Base-by-base conservation (phyloP, 148 eudicot genomes). In the Drosera capensis region DNA sequence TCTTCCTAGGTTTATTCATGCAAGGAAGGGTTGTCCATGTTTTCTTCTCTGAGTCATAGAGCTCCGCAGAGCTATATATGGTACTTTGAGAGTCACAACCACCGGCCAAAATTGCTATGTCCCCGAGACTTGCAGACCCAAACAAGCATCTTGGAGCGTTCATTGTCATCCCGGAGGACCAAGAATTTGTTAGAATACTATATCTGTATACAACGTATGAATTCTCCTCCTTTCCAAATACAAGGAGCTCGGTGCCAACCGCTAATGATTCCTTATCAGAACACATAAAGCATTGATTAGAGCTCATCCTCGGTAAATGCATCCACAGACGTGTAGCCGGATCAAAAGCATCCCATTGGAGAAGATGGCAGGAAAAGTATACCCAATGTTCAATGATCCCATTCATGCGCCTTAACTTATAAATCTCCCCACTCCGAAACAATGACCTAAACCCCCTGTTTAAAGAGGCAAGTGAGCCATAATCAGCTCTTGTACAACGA, bases 241-340 rank as follows among this genome's bases (percentile, higher is more conserved):
- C 82, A 6, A 85, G 80, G 6, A 85, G 60, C 25, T 80, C 70
- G 21, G 86, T 72, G 36, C 95, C 92, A 11, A 80, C 95, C 55
- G 78, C 75, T 26, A 85, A 39, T 0, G 95, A 69, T 50, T 84
- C 95, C 49, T 72, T 85, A 45, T 80, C 95, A 2, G 70, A 60
- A 2, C 22, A 25, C 7, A 15, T 15, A 48, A 84, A 84, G 42
- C 70, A 59, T 24, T 43, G 38, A 13, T 53, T 53, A 23, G 14
- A 28, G n/a, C 2, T 14, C 57, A 53, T 53, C 48, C 48, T 53
- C 14, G 57, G 57, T 14, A 53, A 44, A 31, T 43, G 25, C 57
- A 53, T 53, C 57, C 57, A 53, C 5, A 47, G 47, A 19, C 47
- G 23, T 8, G 35, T 28, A 36, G 61, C 71, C 0, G 74, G 48